phyloP scores from a whole-genome alignment of 2,329 filamentous ascomycete genomes.

The Cercospora janseana region DNA sequence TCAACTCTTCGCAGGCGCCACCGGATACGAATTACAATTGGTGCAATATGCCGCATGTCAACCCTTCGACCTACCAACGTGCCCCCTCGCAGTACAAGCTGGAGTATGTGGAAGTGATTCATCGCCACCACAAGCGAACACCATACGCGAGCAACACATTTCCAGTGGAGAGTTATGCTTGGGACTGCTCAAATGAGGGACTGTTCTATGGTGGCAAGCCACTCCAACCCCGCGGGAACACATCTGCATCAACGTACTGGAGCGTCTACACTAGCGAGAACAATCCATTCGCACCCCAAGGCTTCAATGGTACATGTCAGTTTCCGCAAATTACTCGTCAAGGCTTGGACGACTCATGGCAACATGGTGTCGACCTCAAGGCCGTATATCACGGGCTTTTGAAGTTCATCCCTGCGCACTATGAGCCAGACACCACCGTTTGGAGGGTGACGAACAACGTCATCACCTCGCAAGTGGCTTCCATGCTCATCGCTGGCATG shows the following conservation, averaged over 20 bases:
- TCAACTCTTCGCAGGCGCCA: conserved; percentile 55
- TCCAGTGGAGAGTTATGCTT: conserved; percentile 67
- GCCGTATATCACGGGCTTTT: conserved; percentile 72
- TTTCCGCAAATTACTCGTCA: conserved; percentile 76
- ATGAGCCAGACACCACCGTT: conserved; percentile 48
- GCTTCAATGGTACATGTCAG: conserved; percentile 71
- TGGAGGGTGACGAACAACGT: conserved; percentile 79
- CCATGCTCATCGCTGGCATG: conserved; percentile 72
- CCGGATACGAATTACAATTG: conserved; percentile 70
- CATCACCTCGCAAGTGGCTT: conserved; percentile 77
- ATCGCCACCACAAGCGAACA: conserved; percentile 81
- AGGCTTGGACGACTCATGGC: conserved; percentile 71
- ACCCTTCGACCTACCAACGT: conserved; percentile 60
- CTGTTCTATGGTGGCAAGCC: conserved; percentile 68
- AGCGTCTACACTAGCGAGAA: conserved; percentile 58
- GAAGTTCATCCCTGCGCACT: conserved; percentile 60
- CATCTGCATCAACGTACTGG: conserved; percentile 63
- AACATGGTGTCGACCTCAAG: conserved; percentile 74
- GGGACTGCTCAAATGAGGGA: conserved; percentile 69
- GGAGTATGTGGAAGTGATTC: conserved; percentile 76
- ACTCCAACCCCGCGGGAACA: conserved; percentile 47
- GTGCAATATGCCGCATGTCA: conserved; percentile 88
- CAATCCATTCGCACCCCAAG: conserved; percentile 66
- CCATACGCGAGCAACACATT: conserved; percentile 77
- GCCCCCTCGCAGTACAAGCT: conserved; percentile 58